Evolutionary conservation across 306 rosid species (phyloP), one percentile per base, ranked within the genome.

Genomic region (Cajanus cajan): DNA sequence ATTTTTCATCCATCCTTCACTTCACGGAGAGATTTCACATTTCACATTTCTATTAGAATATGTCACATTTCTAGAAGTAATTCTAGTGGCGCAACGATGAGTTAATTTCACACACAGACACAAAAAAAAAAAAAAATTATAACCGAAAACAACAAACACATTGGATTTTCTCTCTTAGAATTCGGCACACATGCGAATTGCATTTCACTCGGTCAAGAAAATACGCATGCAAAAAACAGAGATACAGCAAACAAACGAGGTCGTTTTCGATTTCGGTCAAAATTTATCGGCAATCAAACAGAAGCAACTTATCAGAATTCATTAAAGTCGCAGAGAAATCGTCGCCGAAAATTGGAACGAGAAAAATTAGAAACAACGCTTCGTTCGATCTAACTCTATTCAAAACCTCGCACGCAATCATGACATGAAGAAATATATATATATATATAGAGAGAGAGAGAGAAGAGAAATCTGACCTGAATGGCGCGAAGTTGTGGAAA

Each of bases 311-410:
- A 4, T 25, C 50, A 41, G 4, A 57, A 71, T 33, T 47, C 68
- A 40, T 71, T 45, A 43, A 33, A 31, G 54, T 24, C 34, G 43
- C 16, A 13, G 8, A 44, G 7, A 74, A 63, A 57, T 28, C 37
- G n/a, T 8, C 19, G 28, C 16, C 62, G 58, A 57, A 19, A 50
- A 39, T 25, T 2, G 28, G 12, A 10, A 15, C 1, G 12, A 39
- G 31, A 61, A 19, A 45, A 51, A 14, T 15, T 15, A 61, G 21
- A 43, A 39, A 11, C 41, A 76, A 37, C 51, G 5, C 15, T 75
- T 68, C 10, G 15, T 10, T 22, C 54, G 79, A 82, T 79, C 78
- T 55, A 79, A 62, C 51, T 45, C n/a, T 58, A 78, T 78, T 68
- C 81, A 61, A 31, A 41, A 33, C 68, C 19, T 28, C 10, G 19